Evolutionary conservation across 139 green algal species (phyloP), one percentile per base, ranked within the genome.

Genomic region (Chlamydomonas sp.): DNA sequence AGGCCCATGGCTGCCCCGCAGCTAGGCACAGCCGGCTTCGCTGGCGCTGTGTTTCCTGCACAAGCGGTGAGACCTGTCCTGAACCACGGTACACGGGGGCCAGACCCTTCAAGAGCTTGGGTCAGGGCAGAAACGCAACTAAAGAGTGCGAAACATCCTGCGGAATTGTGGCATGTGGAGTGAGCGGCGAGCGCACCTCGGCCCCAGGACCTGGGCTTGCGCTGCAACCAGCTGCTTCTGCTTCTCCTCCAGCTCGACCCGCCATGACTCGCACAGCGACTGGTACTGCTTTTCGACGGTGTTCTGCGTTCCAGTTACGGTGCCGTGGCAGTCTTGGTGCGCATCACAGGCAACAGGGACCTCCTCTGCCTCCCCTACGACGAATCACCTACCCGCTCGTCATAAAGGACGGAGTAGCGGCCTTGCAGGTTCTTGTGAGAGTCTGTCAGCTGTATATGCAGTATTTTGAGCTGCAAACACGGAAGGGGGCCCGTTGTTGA

Each of bases 241-340:
- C 88, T 94, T 94, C 69, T 94, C 89, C 69, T 94, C 91, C 68
- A 94, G 88, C 88, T 95, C 93, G 20, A 89, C 63, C 0, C 89
- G 31, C 93, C 93, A 95, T 49, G 91, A 94, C 63, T 94, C 93
- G 69, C 91, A 94, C 31, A 94, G 86, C 59, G 78, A 90, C 84
- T 94, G 93, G 63, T 94, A 94, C 84, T 94, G 93, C 60, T 87
- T 88, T 73, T 94, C 91, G 20, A 94, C 86, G 71, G 82, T 80
- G 2, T 69, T 83, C 79, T 89, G 67, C 63, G 8, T 31, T 12
- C 16, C 7, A 64, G 63, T 10, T 31, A n/a, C 8, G 6, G 67
- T n/a, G 14, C 16, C 9, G 61, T 84, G 10, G 78, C 57, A 71
- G 78, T 9, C 71, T 64, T n/a, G 61, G 10, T 49, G 59, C 59